Conservation (phyloP, 352 stramenopile species). For the Aphanomyces astaci region DNA sequence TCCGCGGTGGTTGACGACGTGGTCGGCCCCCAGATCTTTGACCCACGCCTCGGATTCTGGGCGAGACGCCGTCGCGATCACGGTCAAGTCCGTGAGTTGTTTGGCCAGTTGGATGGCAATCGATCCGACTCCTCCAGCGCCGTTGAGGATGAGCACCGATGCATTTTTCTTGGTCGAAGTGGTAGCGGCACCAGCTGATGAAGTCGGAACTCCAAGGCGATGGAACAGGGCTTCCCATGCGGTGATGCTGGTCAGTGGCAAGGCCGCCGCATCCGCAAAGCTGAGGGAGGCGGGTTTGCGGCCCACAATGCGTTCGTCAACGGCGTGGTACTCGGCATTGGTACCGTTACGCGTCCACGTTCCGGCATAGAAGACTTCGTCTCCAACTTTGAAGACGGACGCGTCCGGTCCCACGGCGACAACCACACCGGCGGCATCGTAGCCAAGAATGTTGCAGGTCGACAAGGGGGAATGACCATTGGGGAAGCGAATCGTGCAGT, state of each 20-base stretch:
- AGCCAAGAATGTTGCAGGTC: constrained; percentile 7
- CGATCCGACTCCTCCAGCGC: constrained; percentile 15
- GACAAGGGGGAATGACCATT: not conserved
- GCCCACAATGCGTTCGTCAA: constrained; percentile 7
- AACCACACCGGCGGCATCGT: constrained; percentile 15
- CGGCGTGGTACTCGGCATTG: constrained; percentile 5
- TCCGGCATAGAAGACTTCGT: constrained; percentile 20
- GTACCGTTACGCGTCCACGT: not conserved
- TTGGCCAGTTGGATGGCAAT: constrained; percentile 13
- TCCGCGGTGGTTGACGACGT: constrained; percentile 16
- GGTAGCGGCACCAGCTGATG: no score
- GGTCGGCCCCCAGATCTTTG: constrained; percentile 1
- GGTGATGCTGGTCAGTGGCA: constrained; percentile 7
- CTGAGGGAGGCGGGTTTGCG: not conserved
- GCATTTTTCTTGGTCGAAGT: not conserved
- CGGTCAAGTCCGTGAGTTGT: constrained; percentile 6
- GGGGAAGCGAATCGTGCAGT: not conserved
- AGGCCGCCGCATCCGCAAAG: constrained; percentile 13
- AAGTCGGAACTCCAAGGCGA: not conserved
- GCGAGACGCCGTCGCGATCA: constrained; percentile 21
- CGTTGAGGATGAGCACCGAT: not conserved
- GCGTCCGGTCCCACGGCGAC: constrained; percentile 1
- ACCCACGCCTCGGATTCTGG: constrained; percentile 1
- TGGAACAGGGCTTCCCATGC: constrained; percentile 1
- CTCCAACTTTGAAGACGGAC: constrained; percentile 8